phyloP scores from a whole-genome alignment of 2,329 filamentous ascomycete species.

The Ascochyta pisi region DNA sequence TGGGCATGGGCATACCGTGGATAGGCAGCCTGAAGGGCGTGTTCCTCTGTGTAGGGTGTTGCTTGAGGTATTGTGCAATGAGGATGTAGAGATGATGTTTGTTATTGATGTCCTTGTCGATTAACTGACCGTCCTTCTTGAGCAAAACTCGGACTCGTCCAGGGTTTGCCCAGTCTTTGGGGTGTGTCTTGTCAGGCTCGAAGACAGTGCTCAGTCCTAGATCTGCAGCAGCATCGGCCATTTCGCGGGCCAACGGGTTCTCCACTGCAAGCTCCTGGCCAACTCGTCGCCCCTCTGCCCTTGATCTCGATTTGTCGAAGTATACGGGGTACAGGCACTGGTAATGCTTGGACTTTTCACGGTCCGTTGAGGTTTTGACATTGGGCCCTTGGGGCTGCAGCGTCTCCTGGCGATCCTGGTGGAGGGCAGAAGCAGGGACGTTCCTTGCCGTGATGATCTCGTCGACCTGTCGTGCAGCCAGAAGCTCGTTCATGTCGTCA shows the following conservation, averaged over 20 bases:
- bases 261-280: slow-evolving; percentile 72
- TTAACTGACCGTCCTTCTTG: slow-evolving; percentile 63
- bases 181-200: slow-evolving; percentile 90
- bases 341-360: slow-evolving; percentile 72
- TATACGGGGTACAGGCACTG: slow-evolving; percentile 95
- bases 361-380: slow-evolving; percentile 52
- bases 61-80: slow-evolving; percentile 76
- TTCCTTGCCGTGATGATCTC: slow-evolving; percentile 53
- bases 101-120: slow-evolving; percentile 66
- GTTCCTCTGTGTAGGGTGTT: slow-evolving; percentile 77
- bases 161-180: slow-evolving; percentile 97
- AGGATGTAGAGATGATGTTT: slow-evolving; percentile 89
- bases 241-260: slow-evolving; percentile 88
- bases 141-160: slow-evolving; percentile 84
- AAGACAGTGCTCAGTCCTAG: slow-evolving; percentile 78
- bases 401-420: slow-evolving; percentile 37
- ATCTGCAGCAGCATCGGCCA: slow-evolving; percentile 74
- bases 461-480: slow-evolving; percentile 49
- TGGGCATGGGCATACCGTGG: slow-evolving; percentile 72
- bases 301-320: slow-evolving; percentile 79
- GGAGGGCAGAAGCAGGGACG: slow-evolving; percentile 32
- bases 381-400: slow-evolving; percentile 47
- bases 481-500: slow-evolving; percentile 76
- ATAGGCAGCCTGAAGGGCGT: slow-evolving; percentile 75
- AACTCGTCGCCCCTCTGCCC: slow-evolving; percentile 83